phyloP scores from a whole-genome alignment of 306 rosid genomes.

The Amphicarpaea edgeworthii region DNA sequence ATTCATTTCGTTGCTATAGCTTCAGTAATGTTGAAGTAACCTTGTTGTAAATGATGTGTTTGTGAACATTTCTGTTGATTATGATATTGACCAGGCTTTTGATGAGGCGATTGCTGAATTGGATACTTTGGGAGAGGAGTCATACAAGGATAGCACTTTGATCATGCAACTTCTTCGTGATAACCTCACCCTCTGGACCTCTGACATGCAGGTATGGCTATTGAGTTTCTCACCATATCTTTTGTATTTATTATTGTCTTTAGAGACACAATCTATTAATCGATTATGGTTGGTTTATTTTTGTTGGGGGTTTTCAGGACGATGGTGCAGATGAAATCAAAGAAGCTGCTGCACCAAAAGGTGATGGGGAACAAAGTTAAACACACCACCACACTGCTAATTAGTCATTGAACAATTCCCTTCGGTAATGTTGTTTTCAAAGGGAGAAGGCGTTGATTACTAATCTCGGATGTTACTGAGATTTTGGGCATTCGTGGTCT shows the following conservation, averaged over 20 bases:
- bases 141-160: slow-evolving; percentile 99
- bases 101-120: slow-evolving; percentile 98
- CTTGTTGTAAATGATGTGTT: no score
- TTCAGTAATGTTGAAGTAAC: slow-evolving; percentile 24
- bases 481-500: slow-evolving; percentile 75
- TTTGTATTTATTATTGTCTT: background rate
- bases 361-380: slow-evolving; percentile 66
- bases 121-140: slow-evolving; percentile 98
- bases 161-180: slow-evolving; percentile 99
- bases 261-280: background rate
- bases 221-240: background rate
- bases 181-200: slow-evolving; percentile 98
- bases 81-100: slow-evolving; percentile 70
- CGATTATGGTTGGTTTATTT: slow-evolving; percentile 23
- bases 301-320: slow-evolving; percentile 66
- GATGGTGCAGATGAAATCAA: slow-evolving; percentile 95
- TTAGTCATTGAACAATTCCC: slow-evolving; percentile 74
- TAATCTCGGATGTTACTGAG: slow-evolving; percentile 64
- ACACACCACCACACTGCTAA: slow-evolving; percentile 43
- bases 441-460: slow-evolving; percentile 71
- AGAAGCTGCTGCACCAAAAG: slow-evolving; percentile 85
- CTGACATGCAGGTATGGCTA: slow-evolving; percentile 89
- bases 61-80: slow-evolving; percentile 4
- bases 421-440: slow-evolving; percentile 75
- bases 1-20: slow-evolving; percentile 12